Conservation (phyloP, 2,329 filamentous ascomycete species). For the Stylonectria norvegica region DNA sequence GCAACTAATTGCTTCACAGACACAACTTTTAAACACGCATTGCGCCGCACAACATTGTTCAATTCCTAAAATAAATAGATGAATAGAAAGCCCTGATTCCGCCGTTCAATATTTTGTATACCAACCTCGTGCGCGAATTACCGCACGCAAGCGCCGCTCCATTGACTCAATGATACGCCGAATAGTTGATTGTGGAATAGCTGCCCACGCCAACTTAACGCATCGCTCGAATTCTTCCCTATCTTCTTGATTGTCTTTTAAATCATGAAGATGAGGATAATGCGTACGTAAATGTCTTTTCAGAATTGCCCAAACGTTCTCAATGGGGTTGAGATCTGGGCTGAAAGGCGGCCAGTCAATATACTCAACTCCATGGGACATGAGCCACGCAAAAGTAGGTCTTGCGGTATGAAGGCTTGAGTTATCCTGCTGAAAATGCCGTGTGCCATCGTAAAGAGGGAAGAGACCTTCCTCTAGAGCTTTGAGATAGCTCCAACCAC, state of each 20-base stretch:
- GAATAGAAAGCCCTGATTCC: background rate
- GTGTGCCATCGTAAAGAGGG: background rate
- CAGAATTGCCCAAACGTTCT: slow-evolving; percentile 1
- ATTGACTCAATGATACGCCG: slow-evolving; percentile 1
- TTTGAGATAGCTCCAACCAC: background rate
- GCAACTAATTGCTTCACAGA: background rate
- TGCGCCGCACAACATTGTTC: background rate
- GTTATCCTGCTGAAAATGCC: slow-evolving; percentile 2
- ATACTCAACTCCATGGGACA: background rate
- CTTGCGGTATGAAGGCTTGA: background rate
- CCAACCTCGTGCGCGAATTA: slow-evolving; percentile 1
- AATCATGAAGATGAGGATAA: background rate
- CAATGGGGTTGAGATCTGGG: slow-evolving; percentile 1
- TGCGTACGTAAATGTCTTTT: background rate
- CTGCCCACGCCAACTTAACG: slow-evolving; percentile 1
- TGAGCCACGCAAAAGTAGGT: background rate
- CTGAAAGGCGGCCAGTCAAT: slow-evolving; percentile 1
- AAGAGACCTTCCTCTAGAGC: slow-evolving; percentile 1
- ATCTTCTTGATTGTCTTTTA: slow-evolving; percentile 2
- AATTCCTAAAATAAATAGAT: background rate
- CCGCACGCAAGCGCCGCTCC: background rate
- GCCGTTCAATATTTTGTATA: slow-evolving; percentile 7
- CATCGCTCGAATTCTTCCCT: background rate
- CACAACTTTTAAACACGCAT: background rate
- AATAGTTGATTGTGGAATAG: background rate